Evolutionary conservation across 2,329 filamentous ascomycete species (phyloP).

Genomic region (Emmonsia crescens): DNA sequence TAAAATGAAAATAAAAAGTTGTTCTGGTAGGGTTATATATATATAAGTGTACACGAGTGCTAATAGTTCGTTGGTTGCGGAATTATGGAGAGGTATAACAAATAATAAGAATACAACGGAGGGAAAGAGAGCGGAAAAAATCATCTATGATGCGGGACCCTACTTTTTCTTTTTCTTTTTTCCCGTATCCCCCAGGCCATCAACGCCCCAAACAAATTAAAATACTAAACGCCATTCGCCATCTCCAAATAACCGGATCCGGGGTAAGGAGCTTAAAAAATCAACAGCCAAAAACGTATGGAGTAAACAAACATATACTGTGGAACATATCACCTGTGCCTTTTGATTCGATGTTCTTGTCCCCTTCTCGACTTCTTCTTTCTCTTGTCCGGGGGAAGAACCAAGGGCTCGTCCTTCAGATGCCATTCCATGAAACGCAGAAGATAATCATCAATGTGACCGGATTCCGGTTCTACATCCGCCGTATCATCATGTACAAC

Average conservation of each 20-base stretch:
- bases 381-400: slow-evolving; percentile 37
- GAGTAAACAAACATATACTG: background rate
- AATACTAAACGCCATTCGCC: slow-evolving; percentile 1
- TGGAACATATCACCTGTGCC: slow-evolving; percentile 14
- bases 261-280: background rate
- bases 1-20: background rate
- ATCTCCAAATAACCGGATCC: background rate
- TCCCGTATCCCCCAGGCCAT: background rate
- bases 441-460: slow-evolving; percentile 66
- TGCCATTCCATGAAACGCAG: slow-evolving; percentile 56
- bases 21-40: background rate
- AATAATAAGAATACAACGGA: background rate
- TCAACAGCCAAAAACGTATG: background rate
- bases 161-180: background rate
- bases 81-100: background rate
- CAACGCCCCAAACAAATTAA: background rate
- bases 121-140: background rate
- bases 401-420: slow-evolving; percentile 39
- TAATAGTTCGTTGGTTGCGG: background rate
- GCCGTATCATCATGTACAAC: slow-evolving; percentile 19
- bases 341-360: slow-evolving; percentile 35
- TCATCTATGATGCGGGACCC: background rate
- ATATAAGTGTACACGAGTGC: background rate
- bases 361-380: slow-evolving; percentile 40
- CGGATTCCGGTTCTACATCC: slow-evolving; percentile 39